Evolutionary conservation across 345 rosid genomes (phyloP), one percentile per base, ranked within the genome.

Genomic region (Capsella bursapastoris): DNA sequence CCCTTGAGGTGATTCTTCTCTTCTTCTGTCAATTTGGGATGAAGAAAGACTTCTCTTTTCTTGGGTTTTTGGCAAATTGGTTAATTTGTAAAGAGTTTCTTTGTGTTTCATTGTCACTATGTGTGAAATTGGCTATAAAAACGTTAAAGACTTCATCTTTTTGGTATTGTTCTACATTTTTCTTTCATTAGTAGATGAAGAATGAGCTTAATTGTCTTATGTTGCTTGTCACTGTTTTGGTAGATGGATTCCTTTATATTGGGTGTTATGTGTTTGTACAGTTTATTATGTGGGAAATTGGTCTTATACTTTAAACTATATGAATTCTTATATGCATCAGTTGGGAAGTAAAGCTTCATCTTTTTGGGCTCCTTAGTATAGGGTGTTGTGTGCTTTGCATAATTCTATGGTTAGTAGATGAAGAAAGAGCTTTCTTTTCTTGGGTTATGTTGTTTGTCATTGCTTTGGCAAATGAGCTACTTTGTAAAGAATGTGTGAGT

Each of bases 1-100:
- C 98, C 58, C 86, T 90, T 64, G 94, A 90, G 92, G 93, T 86
- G 35, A 60, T 34, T 75, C 43, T 59, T 58, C 47, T 22, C 25
- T 41, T 50, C 27, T 70, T 25, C 38, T 32, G 18, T 65, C 32
- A 28, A 27, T 43, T 43, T 27, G 13, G 8, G 32, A 48, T 48
- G 48, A 52, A 51, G 50, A 67, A 37, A 52, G 5, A 13, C 12
- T 7, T 57, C 28, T 52, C 31, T 27, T 73, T 55, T 11, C 8
- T 18, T 38, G 38, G 44, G 12, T 57, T 51, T 22, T 27, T 27
- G 69, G 22, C 9, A 28, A 41, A 62, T 14, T 15, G 15, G 9
- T 3, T 56, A 2, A 45, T 18, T 8, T n/a, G 27, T 12, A 0
- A 27, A 62, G 51, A 44, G 34, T 44, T 15, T 44, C 15, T 57